Evolutionary conservation across 257 asterid species (phyloP), one percentile per base, ranked within the genome.

Genomic region (Solanum pennellii): DNA sequence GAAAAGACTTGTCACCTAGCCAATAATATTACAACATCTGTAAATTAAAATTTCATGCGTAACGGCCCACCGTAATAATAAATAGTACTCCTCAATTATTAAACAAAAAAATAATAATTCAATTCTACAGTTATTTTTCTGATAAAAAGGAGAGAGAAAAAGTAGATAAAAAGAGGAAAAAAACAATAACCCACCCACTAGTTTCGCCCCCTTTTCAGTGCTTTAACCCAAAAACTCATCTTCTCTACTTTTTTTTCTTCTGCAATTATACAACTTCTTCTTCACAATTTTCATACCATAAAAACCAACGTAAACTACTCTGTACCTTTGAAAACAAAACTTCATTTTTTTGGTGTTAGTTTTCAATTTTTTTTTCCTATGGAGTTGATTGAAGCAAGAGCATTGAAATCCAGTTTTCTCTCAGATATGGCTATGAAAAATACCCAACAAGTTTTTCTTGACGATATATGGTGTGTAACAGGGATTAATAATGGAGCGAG

Each of bases 331-430:
- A 10, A 80, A 47, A 29, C 18, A 16, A 29, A 16, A 27, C 44
- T 3, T 8, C 37, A 47, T 2, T 12, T 47, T 49, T 82, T 80
- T 80, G 37, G 85, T 47, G 44, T 9, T n/a, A 71, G 33, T 27
- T 31, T 74, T 29, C 16, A 20, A 0, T 16, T 59, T 35, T 15
- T 25, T n/a, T 27, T 29, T 11, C 35, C 62, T 52, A 97, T 97
- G 99, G 99, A 96, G 90, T 93, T 96, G 90, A 92, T 93, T 88
- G 99, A 93, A 88, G 98, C 97, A 15, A 94, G 94, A 90, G 99
- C 99, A 86, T 89, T 97, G 93, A 97, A 97, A 90, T 91, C 99
- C 62, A 94, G 98, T 92, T 92, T 95, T 88, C 92, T 92, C 37
- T 93, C 95, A 10, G 98, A 94, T 69, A 91, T 93, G 91, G 87